Evolutionary conservation across 306 rosid species (phyloP), one percentile per base, ranked within the genome.

Genomic region (Quercus wislizeni): DNA sequence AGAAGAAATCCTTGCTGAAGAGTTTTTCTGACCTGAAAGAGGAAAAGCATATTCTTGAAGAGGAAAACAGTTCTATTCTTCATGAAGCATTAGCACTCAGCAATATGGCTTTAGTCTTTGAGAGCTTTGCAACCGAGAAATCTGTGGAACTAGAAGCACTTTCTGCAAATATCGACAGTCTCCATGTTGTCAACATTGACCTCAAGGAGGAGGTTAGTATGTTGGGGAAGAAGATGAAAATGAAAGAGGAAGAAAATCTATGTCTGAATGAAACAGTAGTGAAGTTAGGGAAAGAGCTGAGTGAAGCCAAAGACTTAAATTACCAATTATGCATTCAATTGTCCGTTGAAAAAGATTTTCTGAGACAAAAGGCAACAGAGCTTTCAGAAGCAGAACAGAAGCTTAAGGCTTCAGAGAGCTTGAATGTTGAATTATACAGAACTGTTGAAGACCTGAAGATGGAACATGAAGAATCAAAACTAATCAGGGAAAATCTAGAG

Each of bases 121-220:
- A 90, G 82, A 88, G 91, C 86, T 82, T 89, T 76, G 77, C 83
- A 62, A 67, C 75, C 8, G 98, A 88, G 83, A 96, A 91, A 86
- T 79, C 79, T 55, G 38, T 79, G 64, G 96, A 96, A 75, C 88
- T 86, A 12, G 84, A 88, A 71, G 83, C 58, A 62, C 90, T 96
- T 59, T 55, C 89, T 49, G 87, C 86, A 54, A 87, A 89, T 75
- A 85, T 90, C 67, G 73, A 74, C 28, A 70, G 20, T 76, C 93
- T 91, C 62, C 79, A 76, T 67, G 54, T 67, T 73, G 75, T 81
- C 74, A 96, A 92, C 79, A 73, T 51, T 76, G 86, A 84, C 41
- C 87, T 92, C 72, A 88, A 79, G 80, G 88, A 68, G 76, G 89
- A 92, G 70, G 87, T 87, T 69, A 86, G 79, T 63, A 78, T 80